These are phyloP conservation scores for Lycium ferocissimum DNA, from an alignment of 257 asterid species.

Conservation along the genomic window DNA sequence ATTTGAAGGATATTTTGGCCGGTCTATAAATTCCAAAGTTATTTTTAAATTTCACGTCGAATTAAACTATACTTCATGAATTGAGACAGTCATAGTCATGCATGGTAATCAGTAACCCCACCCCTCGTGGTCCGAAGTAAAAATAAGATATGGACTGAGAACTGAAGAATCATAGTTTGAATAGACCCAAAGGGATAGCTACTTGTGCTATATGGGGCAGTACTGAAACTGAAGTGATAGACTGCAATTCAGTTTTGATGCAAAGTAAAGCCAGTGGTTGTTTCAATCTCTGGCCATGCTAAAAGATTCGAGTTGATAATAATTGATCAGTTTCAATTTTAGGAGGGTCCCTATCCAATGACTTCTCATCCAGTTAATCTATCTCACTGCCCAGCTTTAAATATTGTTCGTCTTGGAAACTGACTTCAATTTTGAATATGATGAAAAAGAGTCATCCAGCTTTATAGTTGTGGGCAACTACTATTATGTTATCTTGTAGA, in stretches of 20 bases:
- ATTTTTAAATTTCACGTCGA: too few species aligned
- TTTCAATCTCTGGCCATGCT: not conserved
- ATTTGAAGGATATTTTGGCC: not conserved
- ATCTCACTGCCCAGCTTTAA: not conserved
- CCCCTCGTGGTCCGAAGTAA: not conserved
- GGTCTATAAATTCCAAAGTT: too few species aligned
- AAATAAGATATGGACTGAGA: not conserved
- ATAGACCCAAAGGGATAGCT: not conserved
- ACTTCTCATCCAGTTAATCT: not conserved
- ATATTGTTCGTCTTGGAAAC: not conserved
- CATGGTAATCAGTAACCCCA: not conserved
- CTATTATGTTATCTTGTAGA: not conserved
- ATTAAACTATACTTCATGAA: too few species aligned
- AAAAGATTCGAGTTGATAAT: conserved; percentile 11
- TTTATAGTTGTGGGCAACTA: not conserved
- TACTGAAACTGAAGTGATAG: not conserved
- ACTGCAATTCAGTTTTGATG: conserved; percentile 10
- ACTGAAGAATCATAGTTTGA: not conserved
- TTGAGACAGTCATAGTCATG: not conserved
- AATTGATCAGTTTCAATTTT: not conserved
- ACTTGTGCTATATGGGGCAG: not conserved
- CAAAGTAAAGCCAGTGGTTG: not conserved
- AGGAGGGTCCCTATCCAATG: not conserved
- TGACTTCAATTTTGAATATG: not conserved
- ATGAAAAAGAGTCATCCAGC: not conserved